Conservation (phyloP, 148 eudicot species). For the Nepenthes mirabilis region DNA sequence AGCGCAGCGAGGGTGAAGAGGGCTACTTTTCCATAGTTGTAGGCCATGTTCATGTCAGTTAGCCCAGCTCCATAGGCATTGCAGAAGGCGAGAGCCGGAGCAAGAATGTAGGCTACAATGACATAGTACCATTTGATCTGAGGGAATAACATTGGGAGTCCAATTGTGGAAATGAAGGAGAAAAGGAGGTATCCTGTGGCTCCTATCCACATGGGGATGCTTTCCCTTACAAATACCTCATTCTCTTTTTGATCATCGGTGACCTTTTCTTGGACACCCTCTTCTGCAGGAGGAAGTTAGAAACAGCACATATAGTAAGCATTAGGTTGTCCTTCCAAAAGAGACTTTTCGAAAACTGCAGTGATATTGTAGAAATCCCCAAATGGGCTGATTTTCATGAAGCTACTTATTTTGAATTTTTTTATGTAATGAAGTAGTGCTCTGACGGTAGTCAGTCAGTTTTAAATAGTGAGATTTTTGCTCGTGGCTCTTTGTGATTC, state of each 20-base stretch:
- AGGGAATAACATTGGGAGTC: conserved; percentile 52
- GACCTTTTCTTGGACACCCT: conserved; percentile 14
- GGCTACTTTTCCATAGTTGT: conserved; percentile 75
- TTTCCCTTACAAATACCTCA: conserved; percentile 42
- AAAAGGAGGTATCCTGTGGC: conserved; percentile 40
- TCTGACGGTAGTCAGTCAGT: too few species aligned
- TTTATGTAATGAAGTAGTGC: too few species aligned
- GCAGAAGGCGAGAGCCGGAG: conserved; percentile 65
- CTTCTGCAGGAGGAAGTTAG: conserved; percentile 2
- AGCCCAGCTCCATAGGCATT: conserved; percentile 75
- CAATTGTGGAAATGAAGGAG: conserved; percentile 37
- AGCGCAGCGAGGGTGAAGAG: conserved; percentile 49
- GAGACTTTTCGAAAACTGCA: too few species aligned
- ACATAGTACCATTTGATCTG: conserved; percentile 59
- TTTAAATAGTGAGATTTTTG: too few species aligned
- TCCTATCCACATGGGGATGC: conserved; percentile 57
- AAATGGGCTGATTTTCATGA: too few species aligned
- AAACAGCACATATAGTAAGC: background rate
- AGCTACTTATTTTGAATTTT: too few species aligned
- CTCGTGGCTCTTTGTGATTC: too few species aligned
- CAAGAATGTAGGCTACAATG: conserved; percentile 41
- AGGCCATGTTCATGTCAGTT: conserved; percentile 79
- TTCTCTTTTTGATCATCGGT: conserved; percentile 20
- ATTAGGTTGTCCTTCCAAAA: too few species aligned
- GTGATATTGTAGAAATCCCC: too few species aligned